Base-by-base conservation (phyloP, 176 grass and related monocot species). In the Melocanna baccifera region DNA sequence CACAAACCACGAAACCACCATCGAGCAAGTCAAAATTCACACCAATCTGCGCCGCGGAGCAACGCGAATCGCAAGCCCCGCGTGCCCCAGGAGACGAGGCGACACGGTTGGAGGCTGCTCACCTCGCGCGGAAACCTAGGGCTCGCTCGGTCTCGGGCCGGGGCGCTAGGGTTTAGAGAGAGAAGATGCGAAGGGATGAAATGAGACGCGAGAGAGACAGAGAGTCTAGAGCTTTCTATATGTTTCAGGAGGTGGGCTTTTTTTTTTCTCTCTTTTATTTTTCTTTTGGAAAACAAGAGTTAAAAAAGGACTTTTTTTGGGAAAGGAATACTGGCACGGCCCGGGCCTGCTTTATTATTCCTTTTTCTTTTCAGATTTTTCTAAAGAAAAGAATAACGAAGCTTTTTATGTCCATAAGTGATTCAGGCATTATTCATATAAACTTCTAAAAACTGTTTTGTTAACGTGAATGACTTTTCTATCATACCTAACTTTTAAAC, bases 121-220 rank as follows among this genome's bases (percentile, higher is more conserved):
- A 83, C 89, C 89, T 79, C 53, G n/a, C 29, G 79, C 67, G 48
- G 50, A 73, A 45, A 86, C 80, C 58, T 83, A 65, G 59, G 73
- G 67, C 25, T 83, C 64, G 62, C 67, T 68, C 20, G 29, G 64
- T 69, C 67, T 68, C 20, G 29, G 64, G 23, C 42, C 39, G 71
- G 42, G 63, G 58, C 80, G 84, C 26, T 87, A 90, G 89, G 89
- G 89, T 90, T 90, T 79, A 68, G 50, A 83, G 83, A 69, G 42
- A 12, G 20, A 9, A 59, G 26, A 34, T 2, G 11, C 6, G 28
- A 20, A 16, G 59, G n/a, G 46, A 63, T 20, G 46, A 48, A 50
- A 47, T 25, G 83, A 41, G 19, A 26, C 9, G 34, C 1, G 12
- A 3, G 29, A 18, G 71, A 56, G 56, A 46, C 14, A 57, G 14